phyloP scores from a whole-genome alignment of 768 basidiomycete genomes.

The Hygrophoropsis aurantiaca region DNA sequence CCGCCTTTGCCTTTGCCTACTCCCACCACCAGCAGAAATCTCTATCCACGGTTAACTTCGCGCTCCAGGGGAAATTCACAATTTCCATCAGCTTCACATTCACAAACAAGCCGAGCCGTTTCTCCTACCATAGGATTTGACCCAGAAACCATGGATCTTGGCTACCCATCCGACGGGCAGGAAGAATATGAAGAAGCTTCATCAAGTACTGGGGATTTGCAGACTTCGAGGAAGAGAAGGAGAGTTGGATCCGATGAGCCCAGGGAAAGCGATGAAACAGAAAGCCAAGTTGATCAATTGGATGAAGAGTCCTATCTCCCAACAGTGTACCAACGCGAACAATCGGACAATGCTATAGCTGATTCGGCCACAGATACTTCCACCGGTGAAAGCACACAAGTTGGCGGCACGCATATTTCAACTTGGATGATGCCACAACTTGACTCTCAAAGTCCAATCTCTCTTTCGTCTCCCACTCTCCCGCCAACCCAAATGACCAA shows the following conservation, averaged over 20 bases:
- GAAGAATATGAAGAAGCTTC: background rate
- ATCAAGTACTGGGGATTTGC: background rate
- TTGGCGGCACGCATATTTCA: slow-evolving; percentile 11
- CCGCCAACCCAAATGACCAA: too few species aligned
- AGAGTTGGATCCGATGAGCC: slow-evolving; percentile 7
- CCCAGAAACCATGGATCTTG: background rate
- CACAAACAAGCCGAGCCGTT: background rate
- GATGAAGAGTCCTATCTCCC: background rate
- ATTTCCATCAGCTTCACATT: background rate
- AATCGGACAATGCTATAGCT: too few species aligned
- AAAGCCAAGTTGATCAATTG: background rate
- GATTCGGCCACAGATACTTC: too few species aligned
- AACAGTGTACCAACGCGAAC: background rate
- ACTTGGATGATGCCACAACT: slow-evolving; percentile 18
- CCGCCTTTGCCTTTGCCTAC: background rate
- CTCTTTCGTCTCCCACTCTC: too few species aligned
- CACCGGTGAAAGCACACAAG: too few species aligned
- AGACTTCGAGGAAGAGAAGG: slow-evolving; percentile 1
- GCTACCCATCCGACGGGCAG: background rate
- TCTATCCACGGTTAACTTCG: slow-evolving; percentile 1
- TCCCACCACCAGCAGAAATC: slow-evolving; percentile 9
- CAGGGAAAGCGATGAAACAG: slow-evolving; percentile 6
- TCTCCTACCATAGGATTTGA: background rate
- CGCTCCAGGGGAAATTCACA: slow-evolving; percentile 4
- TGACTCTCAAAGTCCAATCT: too few species aligned